Evolutionary conservation across 371 early-diverging fungal species (phyloP), one percentile per base, ranked within the genome.

Genomic region (Nosema muscidifuracis): DNA sequence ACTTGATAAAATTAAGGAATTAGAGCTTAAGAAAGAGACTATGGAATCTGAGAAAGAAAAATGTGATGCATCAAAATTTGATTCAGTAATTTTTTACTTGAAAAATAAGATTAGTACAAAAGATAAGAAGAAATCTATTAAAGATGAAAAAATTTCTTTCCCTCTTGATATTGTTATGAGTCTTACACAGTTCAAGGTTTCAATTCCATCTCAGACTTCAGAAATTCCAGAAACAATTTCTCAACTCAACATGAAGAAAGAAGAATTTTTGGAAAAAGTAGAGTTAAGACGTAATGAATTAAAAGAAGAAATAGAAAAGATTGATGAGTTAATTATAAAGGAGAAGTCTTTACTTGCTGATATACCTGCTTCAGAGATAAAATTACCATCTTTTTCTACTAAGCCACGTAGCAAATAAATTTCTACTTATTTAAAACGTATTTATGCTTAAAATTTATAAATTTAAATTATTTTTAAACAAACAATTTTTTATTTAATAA

Each of bases 31-130:
- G 18, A 75, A 71, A 40, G 65, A 77, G 16, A 50, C 15, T 0
- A 34, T 81, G 7, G 26, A 55, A 6, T 20, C 38, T 13, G 77
- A 81, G 31, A 40, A 71, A 34, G 36, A 31, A 22, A 62, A 58
- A 44, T 76, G 67, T 71, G 69, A 78, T 67, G 44, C 77, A 16
- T 65, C 70, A 15, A 71, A 77, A 30, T 81, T 73, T 74, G 78
- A 81, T 62, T 51, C 56, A 4, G 34, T 80, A 20, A 65, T 65
- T 20, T 64, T 67, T 51, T 28, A 22, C 16, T 33, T 71, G 28
- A 31, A 56, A 4, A 44, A 55, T 18, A 36, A 42, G 16, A 30
- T 30, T 38, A 40, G 53, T 9, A 16, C 40, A 28, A n/a, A n/a
- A n/a, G n/a, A n/a, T n/a, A n/a, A n/a, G n/a, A n/a, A n/a, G n/a